A percentile compares a stretch with the other conserved stretches of the same genome.
Conservation (phyloP, 495 filamentous ascomycete species). For the Daldinia vernicosa region DNA sequence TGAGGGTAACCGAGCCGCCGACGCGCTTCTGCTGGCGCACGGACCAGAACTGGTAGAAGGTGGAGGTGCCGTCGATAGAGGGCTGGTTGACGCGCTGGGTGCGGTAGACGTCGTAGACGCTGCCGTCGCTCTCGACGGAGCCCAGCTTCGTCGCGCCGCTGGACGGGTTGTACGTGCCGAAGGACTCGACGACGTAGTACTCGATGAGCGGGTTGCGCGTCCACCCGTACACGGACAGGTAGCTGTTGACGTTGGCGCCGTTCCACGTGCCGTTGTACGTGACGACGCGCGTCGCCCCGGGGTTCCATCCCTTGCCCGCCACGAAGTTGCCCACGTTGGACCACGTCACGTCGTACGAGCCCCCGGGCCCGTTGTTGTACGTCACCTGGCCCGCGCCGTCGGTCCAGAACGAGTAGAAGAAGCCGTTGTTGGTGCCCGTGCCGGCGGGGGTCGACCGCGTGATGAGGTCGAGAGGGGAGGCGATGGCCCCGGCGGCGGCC, state of each 20-base stretch:
- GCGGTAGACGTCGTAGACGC: conserved; percentile 71
- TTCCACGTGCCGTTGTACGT: conserved; percentile 61
- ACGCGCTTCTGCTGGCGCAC: conserved; percentile 59
- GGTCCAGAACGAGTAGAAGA: conserved; percentile 73
- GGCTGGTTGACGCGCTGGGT: conserved; percentile 67
- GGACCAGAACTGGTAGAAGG: conserved; percentile 68
- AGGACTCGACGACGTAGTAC: conserved; percentile 68
- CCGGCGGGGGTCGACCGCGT: conserved; percentile 48
- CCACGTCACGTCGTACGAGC: conserved; percentile 68
- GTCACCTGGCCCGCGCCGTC: conserved; percentile 64
- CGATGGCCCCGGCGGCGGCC: conserved; percentile 50
- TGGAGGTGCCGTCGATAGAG: conserved; percentile 63
- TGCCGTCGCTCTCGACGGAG: conserved; percentile 65
- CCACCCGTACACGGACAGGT: conserved; percentile 70
- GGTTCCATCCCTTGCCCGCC: conserved; percentile 70
- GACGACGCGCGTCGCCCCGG: conserved; percentile 55
- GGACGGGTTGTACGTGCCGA: conserved; percentile 65
- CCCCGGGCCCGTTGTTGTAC: conserved; percentile 66
- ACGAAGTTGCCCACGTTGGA: conserved; percentile 69
- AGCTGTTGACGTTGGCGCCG: conserved; percentile 57
- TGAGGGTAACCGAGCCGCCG: conserved; percentile 58
- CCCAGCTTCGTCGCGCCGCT: conserved; percentile 60
- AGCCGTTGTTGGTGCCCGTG: conserved; percentile 64
- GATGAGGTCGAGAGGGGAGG: conserved; percentile 51
- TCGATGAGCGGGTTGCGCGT: conserved; percentile 65